Conservation (phyloP, 225 moss, liverwort and hornwort species). For the Neckera pumila region DNA sequence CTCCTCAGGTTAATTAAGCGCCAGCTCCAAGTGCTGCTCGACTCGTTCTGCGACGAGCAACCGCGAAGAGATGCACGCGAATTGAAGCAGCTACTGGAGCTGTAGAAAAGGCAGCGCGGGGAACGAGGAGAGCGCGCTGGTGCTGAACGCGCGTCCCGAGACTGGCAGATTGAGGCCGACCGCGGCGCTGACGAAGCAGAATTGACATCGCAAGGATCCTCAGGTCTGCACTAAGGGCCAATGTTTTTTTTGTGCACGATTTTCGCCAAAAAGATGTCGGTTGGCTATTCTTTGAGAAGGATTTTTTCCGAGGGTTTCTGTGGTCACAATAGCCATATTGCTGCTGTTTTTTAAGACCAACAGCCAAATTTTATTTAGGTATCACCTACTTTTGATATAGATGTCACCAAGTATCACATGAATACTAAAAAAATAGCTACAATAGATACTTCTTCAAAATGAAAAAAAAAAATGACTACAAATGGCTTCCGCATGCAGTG, state of each 20-base stretch:
- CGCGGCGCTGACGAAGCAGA: not conserved
- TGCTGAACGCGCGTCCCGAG: not conserved
- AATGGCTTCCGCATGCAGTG: not conserved
- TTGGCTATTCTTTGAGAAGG: too few species aligned
- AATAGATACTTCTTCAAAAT: not conserved
- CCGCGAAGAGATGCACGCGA: not conserved
- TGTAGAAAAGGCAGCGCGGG: not conserved
- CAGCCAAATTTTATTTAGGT: fast-evolving
- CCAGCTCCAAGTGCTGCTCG: not conserved
- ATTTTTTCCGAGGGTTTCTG: too few species aligned
- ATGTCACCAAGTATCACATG: not conserved
- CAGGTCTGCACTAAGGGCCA: not conserved
- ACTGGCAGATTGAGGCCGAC: not conserved
- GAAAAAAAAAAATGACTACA: not conserved
- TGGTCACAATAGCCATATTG: not conserved
- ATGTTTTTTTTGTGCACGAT: not conserved
- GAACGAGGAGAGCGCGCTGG: not conserved
- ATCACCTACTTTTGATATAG: not conserved
- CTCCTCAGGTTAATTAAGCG: not conserved
- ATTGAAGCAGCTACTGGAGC: not conserved
- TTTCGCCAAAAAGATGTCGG: too few species aligned
- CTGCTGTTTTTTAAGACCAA: not conserved
- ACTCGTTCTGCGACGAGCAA: not conserved
- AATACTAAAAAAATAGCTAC: not conserved
- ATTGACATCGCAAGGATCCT: not conserved